phyloP scores from a whole-genome alignment of 106 monocot genomes.

The Dactylorhiza incarnata region DNA sequence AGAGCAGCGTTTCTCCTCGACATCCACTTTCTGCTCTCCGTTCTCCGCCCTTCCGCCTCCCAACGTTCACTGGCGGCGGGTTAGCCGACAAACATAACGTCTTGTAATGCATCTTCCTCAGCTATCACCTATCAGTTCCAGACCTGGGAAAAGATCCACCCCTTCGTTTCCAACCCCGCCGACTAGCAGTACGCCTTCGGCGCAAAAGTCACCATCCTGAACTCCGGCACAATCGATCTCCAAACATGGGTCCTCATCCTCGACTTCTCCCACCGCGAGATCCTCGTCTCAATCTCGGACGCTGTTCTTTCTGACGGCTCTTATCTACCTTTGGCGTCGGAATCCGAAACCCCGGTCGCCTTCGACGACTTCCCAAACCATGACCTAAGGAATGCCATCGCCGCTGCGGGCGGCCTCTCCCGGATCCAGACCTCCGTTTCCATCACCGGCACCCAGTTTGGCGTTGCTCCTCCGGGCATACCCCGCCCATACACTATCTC shows the following conservation, averaged over 20 bases:
- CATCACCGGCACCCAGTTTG: conserved; percentile 62
- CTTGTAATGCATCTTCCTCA: conserved; percentile 21
- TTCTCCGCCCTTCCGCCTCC: neutral
- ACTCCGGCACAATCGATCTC: conserved; percentile 14
- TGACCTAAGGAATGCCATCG: conserved; percentile 80
- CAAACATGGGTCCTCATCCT: conserved; percentile 13
- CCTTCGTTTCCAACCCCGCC: conserved; percentile 1
- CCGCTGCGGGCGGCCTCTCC: conserved; percentile 61
- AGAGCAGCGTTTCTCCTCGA: neutral
- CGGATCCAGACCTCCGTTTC: conserved; percentile 47
- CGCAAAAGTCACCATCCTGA: conserved; percentile 19
- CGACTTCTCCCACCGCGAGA: conserved; percentile 39
- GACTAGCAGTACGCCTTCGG: conserved; percentile 14
- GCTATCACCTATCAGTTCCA: conserved; percentile 20
- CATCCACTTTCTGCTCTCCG: neutral
- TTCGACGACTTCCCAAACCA: conserved; percentile 68
- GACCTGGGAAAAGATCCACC: conserved; percentile 11
- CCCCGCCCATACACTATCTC: conserved; percentile 34
- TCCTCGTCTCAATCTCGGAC: conserved; percentile 48
- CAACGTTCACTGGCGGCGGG: neutral
- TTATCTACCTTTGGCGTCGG: conserved; percentile 49
- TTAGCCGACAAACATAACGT: neutral
- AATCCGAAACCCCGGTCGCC: conserved; percentile 28
- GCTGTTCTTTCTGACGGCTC: conserved; percentile 55
- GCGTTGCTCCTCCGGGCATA: conserved; percentile 12